Evolutionary conservation across 306 rosid genomes (phyloP).

Genomic region (Cyclanthera cordifolia): DNA sequence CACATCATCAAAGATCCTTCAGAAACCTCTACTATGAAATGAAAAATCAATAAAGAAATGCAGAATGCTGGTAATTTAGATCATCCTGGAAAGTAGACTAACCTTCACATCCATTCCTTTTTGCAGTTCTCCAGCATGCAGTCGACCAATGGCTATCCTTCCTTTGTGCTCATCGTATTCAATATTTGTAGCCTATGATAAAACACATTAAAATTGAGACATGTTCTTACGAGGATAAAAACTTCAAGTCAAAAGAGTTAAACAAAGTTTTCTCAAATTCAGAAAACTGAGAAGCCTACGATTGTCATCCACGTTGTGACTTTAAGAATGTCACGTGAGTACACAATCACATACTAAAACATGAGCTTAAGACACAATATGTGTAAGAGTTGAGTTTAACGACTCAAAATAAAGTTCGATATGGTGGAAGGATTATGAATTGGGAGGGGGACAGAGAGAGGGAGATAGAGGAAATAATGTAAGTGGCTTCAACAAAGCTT

Average conservation of each 20-base stretch:
- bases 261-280: background rate
- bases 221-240: background rate
- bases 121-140: slow-evolving; percentile 68
- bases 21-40: background rate
- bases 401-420: background rate
- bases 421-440: background rate
- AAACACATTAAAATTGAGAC: slow-evolving; percentile 1
- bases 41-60: slow-evolving; percentile 4
- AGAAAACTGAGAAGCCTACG: background rate
- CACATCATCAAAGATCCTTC: background rate
- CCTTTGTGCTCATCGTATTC: slow-evolving; percentile 98
- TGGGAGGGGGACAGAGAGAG: background rate
- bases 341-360: background rate
- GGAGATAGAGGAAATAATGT: background rate
- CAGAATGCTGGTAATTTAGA: slow-evolving; percentile 5
- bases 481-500: background rate
- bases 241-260: background rate
- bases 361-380: background rate
- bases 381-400: background rate
- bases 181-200: slow-evolving; percentile 56
- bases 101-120: slow-evolving; percentile 88
- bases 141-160: slow-evolving; percentile 94
- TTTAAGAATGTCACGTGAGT: slow-evolving; percentile 3
- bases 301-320: background rate
- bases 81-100: slow-evolving; percentile 22